A percentile compares a stretch with the other conserved stretches of the same genome.
phyloP scores from a whole-genome alignment of 2,329 filamentous ascomycete genomes.

The Dryadomyces sulphureus region DNA sequence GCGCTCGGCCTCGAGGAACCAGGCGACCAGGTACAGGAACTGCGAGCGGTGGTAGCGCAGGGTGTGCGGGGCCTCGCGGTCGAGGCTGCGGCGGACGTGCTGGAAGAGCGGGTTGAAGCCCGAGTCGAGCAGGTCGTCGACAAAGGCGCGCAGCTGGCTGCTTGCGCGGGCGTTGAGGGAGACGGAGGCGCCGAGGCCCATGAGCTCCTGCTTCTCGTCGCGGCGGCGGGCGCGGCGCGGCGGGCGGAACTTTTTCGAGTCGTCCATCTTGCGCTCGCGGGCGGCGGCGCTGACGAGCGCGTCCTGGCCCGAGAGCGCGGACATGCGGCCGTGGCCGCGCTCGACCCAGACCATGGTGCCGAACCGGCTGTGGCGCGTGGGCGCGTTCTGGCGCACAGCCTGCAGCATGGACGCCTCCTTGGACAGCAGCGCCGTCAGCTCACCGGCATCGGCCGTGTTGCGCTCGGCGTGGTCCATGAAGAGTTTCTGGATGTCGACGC shows the following conservation, averaged over 20 bases:
- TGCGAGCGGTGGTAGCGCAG: conserved; percentile 64
- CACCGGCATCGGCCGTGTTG: conserved; percentile 51
- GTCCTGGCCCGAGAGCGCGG: conserved; percentile 78
- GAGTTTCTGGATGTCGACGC: conserved; percentile 67
- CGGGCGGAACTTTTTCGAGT: conserved; percentile 77
- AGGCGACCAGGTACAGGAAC: conserved; percentile 83
- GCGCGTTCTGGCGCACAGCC: conserved; percentile 60
- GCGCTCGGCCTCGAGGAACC: conserved; percentile 83
- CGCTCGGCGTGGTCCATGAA: conserved; percentile 71
- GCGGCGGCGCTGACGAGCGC: conserved; percentile 59
- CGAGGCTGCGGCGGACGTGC: conserved; percentile 76
- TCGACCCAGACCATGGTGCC: conserved; percentile 97
- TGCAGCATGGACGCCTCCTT: conserved; percentile 77
- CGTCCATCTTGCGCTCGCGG: conserved; percentile 79
- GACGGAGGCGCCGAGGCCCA: conserved; percentile 41
- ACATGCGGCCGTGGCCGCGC: conserved; percentile 68
- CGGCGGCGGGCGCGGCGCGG: conserved; percentile 50
- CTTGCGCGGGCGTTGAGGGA: conserved; percentile 59
- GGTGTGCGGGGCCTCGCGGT: conserved; percentile 74
- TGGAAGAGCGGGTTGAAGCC: conserved; percentile 87
- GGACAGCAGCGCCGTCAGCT: conserved; percentile 59
- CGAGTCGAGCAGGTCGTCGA: conserved; percentile 86
- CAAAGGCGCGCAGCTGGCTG: conserved; percentile 64
- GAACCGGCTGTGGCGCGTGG: conserved; percentile 83
- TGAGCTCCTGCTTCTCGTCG: conserved; percentile 55